Evolutionary conservation across 192 early-diverging fungal genomes (phyloP).

Genomic region (Chytriomyces hyalinus): DNA sequence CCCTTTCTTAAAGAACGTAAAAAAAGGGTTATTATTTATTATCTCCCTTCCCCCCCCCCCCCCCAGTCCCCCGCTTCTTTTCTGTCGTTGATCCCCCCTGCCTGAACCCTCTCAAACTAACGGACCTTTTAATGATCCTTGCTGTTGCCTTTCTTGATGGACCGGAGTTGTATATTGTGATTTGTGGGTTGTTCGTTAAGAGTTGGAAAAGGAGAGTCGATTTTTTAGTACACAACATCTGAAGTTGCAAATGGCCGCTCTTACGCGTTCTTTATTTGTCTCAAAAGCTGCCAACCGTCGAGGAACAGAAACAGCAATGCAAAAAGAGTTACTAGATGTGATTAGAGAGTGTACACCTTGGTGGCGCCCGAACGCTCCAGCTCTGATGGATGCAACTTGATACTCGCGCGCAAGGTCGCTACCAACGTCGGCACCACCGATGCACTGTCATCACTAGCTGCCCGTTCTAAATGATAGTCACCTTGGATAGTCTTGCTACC

Average conservation of each 20-base stretch:
- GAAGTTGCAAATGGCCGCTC: too few relatives aligned
- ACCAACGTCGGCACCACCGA: not conserved
- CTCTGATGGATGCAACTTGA: constrained; percentile 10
- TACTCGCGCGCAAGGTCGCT: not conserved
- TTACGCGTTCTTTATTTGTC: too few relatives aligned
- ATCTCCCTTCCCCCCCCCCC: too few relatives aligned
- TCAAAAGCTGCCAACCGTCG: too few relatives aligned
- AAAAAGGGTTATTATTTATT: too few relatives aligned
- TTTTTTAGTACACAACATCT: too few relatives aligned
- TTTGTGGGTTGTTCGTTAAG: too few relatives aligned
- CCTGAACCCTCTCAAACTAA: too few relatives aligned
- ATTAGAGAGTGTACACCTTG: too few relatives aligned
- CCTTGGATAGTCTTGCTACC: constrained; percentile 15
- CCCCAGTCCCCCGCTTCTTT: not conserved
- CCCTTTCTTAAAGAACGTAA: not conserved
- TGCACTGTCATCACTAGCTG: not conserved
- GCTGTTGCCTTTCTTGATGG: not conserved
- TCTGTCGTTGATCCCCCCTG: not conserved
- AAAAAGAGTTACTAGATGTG: too few relatives aligned
- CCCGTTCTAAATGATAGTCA: constrained; percentile 21
- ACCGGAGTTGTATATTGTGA: not conserved
- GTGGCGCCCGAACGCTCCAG: not conserved
- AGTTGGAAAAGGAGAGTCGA: too few relatives aligned
- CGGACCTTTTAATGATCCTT: not conserved
- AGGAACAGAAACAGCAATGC: too few relatives aligned